phyloP scores from a whole-genome alignment of 2,329 filamentous ascomycete species.

The Colletotrichum cereale region DNA sequence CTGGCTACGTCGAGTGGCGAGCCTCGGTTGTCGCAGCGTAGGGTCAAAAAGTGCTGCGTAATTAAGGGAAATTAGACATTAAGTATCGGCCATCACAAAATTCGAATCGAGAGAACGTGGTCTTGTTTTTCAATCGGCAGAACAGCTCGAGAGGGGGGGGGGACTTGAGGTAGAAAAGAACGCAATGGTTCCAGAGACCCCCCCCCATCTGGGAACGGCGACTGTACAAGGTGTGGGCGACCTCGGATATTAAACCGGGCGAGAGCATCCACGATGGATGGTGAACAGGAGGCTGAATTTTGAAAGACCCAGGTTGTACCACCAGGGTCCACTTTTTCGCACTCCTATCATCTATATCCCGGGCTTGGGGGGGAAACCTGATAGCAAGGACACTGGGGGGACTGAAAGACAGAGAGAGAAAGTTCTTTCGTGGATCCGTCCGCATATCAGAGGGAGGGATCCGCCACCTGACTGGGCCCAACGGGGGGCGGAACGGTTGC shows the following conservation, averaged over 20 bases:
- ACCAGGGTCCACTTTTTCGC: constrained; percentile 26
- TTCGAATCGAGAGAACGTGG: neutral
- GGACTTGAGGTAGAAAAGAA: neutral
- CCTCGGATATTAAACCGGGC: constrained; percentile 16
- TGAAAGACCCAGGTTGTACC: constrained; percentile 22
- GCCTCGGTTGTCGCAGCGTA: neutral
- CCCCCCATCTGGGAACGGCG: neutral
- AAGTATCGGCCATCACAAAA: neutral
- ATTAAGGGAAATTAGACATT: constrained; percentile 14
- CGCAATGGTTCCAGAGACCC: neutral
- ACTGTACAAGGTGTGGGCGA: neutral
- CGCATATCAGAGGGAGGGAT: neutral
- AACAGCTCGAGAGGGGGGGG: no score
- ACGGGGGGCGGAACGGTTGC: neutral
- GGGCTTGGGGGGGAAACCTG: constrained; percentile 6
- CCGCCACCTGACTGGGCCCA: neutral
- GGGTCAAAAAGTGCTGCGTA: neutral
- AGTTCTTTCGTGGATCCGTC: neutral
- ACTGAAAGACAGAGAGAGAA: neutral
- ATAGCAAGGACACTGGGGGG: neutral
- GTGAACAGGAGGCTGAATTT: constrained; percentile 12
- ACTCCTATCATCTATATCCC: neutral
- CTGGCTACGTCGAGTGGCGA: constrained; percentile 13
- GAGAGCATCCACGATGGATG: neutral
- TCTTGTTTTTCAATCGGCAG: neutral